These are phyloP conservation scores for Coelastrella sp. DNA, from an alignment of 139 green algal genomes.

Conservation along the genomic window DNA sequence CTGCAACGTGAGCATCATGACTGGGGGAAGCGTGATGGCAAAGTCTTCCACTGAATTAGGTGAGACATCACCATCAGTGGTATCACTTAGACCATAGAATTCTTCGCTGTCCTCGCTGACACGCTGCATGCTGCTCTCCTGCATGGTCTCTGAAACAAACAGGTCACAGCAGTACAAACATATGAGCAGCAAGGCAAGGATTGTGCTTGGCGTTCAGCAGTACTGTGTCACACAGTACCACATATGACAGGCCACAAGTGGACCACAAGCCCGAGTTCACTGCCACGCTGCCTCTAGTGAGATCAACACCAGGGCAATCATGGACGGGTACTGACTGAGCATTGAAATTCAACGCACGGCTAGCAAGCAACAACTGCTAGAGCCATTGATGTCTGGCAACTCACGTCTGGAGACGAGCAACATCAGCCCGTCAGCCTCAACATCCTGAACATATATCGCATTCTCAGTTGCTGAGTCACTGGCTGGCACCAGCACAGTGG, in stretches of 20 bases:
- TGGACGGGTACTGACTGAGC: neutral
- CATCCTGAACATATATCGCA: neutral
- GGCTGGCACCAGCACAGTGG: neutral
- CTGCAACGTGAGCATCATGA: slow-evolving; percentile 2
- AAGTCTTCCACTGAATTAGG: neutral
- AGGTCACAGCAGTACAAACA: neutral
- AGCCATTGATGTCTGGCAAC: neutral
- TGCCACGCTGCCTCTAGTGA: slow-evolving; percentile 1
- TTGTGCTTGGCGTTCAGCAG: neutral
- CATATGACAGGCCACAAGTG: neutral
- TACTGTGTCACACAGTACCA: neutral
- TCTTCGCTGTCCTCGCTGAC: neutral
- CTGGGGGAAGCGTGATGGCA: neutral
- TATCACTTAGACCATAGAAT: neutral
- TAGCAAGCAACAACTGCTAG: neutral
- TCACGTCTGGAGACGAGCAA: neutral
- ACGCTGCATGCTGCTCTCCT: neutral
- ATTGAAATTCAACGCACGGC: neutral
- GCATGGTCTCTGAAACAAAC: neutral
- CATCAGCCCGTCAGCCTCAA: slow-evolving; percentile 8
- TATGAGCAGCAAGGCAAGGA: neutral
- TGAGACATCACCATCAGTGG: neutral
- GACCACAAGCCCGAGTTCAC: neutral
- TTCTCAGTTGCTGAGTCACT: too few relatives aligned
- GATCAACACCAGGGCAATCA: neutral